A percentile compares a stretch with the other conserved stretches of the same genome.
phyloP scores from a whole-genome alignment of 139 green algal species.

The Zygnema circumcarinatum region DNA sequence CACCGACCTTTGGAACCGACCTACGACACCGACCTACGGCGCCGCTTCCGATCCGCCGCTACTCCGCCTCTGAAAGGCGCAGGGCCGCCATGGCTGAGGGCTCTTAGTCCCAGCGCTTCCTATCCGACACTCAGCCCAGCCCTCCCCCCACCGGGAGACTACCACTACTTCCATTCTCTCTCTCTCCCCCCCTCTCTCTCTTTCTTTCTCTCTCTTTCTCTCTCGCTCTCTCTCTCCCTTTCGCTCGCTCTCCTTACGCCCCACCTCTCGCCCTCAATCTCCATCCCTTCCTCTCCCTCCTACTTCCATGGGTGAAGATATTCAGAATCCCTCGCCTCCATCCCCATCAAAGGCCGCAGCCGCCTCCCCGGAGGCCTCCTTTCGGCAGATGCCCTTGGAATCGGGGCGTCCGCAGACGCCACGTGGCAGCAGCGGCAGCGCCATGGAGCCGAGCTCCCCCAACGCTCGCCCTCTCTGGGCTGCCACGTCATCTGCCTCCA shows the following conservation, averaged over 20 bases:
- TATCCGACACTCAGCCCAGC: not conserved
- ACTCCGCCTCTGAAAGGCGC: not conserved
- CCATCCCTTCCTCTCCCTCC: not conserved
- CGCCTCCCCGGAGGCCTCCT: too few relatives aligned
- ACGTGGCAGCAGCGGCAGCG: too few relatives aligned
- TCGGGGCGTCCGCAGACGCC: too few relatives aligned
- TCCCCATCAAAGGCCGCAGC: too few relatives aligned
- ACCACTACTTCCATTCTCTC: not conserved
- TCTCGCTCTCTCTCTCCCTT: not conserved
- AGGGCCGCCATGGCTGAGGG: not conserved
- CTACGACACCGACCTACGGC: not conserved
- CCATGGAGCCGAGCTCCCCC: too few relatives aligned
- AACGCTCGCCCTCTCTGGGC: too few relatives aligned
- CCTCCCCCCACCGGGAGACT: not conserved
- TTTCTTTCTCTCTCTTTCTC: not conserved
- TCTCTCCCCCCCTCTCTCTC: not conserved
- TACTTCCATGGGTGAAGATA: not conserved
- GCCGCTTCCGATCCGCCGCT: not conserved
- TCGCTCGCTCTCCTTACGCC: not conserved
- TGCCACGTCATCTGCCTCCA: too few relatives aligned
- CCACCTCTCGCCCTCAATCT: not conserved
- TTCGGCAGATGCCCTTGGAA: too few relatives aligned
- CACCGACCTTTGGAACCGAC: too few relatives aligned
- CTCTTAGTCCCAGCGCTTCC: not conserved
- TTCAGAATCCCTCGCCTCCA: not conserved